These are phyloP conservation scores for Lipomyces yamanashiensis DNA, from an alignment of 805 yeast species.

Conservation along the genomic window DNA sequence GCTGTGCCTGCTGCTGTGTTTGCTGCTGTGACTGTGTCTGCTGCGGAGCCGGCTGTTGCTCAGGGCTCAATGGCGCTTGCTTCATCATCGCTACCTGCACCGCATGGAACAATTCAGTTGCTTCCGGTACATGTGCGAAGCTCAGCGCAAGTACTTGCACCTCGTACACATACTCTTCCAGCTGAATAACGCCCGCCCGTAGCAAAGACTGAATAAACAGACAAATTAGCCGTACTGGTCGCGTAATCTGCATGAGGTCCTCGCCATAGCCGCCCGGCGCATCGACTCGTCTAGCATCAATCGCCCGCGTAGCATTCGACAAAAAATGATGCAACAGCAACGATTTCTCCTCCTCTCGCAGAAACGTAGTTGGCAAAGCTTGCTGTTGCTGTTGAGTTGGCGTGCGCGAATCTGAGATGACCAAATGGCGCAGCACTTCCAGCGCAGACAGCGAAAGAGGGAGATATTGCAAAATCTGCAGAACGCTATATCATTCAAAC, in stretches of 20 bases:
- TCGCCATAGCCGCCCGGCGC: neutral
- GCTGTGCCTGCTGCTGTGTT: neutral
- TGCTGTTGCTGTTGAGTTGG: neutral
- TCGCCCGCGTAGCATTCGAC: constrained; percentile 26
- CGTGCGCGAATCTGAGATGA: constrained; percentile 4
- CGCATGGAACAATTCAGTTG: constrained; percentile 25
- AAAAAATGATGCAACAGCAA: constrained; percentile 27
- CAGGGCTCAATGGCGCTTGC: constrained; percentile 5
- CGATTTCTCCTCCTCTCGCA: constrained; percentile 29
- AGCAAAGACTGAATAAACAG: constrained; percentile 30
- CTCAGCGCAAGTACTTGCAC: constrained; percentile 29
- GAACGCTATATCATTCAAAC: constrained; percentile 8
- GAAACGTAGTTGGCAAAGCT: neutral
- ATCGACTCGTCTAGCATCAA: constrained; percentile 10
- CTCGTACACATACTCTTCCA: constrained; percentile 32
- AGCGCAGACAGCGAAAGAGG: constrained; percentile 32
- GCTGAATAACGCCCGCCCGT: constrained; percentile 22
- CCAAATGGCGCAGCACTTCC: constrained; percentile 21
- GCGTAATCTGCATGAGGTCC: constrained; percentile 11
- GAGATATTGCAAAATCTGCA: constrained; percentile 25
- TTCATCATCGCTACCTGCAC: constrained; percentile 22
- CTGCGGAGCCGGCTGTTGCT: constrained; percentile 10
- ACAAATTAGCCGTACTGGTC: constrained; percentile 31
- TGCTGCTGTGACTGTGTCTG: constrained; percentile 1
- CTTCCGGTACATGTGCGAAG: constrained; percentile 31